A percentile compares a stretch with the other conserved stretches of the same genome.
Evolutionary conservation across 2,329 filamentous ascomycete species (phyloP).

Genomic region (Apiospora phragmitis): DNA sequence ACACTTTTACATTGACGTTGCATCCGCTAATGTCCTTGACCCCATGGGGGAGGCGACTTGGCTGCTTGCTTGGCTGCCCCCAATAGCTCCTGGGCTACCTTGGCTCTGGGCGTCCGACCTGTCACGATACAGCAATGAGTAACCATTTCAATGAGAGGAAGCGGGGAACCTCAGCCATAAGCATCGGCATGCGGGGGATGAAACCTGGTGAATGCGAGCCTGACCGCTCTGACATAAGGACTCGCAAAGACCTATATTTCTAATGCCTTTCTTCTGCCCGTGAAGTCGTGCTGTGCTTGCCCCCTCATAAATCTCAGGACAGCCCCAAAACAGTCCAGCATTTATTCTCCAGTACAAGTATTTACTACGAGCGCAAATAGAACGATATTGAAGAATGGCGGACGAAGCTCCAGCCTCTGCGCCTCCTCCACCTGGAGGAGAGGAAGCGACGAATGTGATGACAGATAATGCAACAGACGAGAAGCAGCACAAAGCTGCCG

Average conservation of each 20-base stretch:
- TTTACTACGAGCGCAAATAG: neutral
- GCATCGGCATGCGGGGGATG: constrained; percentile 2
- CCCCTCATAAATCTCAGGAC: neutral
- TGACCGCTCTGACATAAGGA: neutral
- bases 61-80: neutral
- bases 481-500: neutral
- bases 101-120: neutral
- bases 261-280: too few species aligned
- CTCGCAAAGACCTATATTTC: neutral
- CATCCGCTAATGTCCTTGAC: neutral
- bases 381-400: neutral
- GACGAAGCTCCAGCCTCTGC: neutral
- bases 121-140: neutral
- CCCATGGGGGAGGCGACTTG: neutral
- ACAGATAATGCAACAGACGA: neutral
- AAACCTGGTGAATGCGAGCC: neutral
- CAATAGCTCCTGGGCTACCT: neutral
- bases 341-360: neutral
- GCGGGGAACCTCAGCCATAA: neutral
- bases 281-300: neutral
- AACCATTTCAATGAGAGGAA: neutral
- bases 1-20: neutral
- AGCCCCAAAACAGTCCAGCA: neutral
- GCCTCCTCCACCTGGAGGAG: neutral
- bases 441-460: neutral